Base-by-base conservation (phyloP, 306 rosid genomes). In the Citrullus amarus region DNA sequence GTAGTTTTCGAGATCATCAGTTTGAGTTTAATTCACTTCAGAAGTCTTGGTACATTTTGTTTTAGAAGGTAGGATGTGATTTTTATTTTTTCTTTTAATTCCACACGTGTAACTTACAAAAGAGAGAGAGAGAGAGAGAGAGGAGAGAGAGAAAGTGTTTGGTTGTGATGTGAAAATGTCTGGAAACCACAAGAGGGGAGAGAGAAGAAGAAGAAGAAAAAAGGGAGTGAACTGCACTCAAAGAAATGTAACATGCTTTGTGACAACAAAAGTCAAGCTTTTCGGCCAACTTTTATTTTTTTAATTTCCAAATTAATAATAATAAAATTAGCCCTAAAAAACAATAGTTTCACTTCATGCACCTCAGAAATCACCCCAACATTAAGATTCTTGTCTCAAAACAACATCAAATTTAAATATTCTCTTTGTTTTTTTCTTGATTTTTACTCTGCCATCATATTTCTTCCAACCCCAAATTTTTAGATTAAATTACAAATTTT, bases 261-360 rank as follows among this genome's bases (percentile, higher is more conserved):
- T 87, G 86, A 80, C 93, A 87, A 87, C 91, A 86, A 93, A 78
- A 93, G 98, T 93, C 98, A 93, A 91, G 88, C 93, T 90, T 93
- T 93, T 85, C 98, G 93, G 96, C 98, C 85, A 81, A 79, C 93
- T 88, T 85, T 83, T 86, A 76, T 81, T 81, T 85, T 85, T 25
- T 86, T 80, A 2, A 61, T 70, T 81, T 80, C 75, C 82, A 9
- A 10, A 44, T 25, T 25, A 25, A 25, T 25, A 25, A 25, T 25
- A 44, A 36, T 8, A 7, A 8, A 5, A 5, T 87, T 20, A 8
- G 4, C 75, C 75, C 72, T 4, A 3, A 66, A 65, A 54, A 55
- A 36, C 22, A 75, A 5, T 74, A 41, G 59, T 62, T 62, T 62
- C 43, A 32, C 11, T 32, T 62, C 69, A 62, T 62, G 69, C 69